phyloP scores from a whole-genome alignment of 2,329 filamentous ascomycete species.

The Hysterium pulicare region DNA sequence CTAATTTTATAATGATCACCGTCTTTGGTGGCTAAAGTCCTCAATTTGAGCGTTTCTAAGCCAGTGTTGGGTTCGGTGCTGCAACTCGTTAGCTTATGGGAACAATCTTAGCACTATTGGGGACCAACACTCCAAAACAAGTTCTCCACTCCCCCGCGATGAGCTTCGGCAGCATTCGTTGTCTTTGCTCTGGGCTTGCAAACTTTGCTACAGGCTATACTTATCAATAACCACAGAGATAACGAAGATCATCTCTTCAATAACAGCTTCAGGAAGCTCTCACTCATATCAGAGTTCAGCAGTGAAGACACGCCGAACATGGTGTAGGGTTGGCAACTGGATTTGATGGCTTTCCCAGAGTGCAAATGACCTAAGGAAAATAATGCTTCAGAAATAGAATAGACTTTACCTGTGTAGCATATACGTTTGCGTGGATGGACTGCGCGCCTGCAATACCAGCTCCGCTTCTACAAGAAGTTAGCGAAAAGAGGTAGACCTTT shows the following conservation, averaged over 20 bases:
- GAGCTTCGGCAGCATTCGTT: conserved; percentile 64
- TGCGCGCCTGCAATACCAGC: conserved; percentile 71
- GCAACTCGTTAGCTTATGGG: background rate
- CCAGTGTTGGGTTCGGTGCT: conserved; percentile 76
- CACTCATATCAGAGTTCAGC: too few relatives aligned
- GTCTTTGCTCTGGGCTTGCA: conserved; percentile 62
- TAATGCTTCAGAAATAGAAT: too few relatives aligned
- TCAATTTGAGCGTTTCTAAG: conserved; percentile 70
- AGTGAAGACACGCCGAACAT: too few relatives aligned
- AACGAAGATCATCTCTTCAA: too few relatives aligned
- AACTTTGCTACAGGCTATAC: conserved; percentile 63
- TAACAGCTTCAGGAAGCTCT: too few relatives aligned
- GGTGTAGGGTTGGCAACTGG: too few relatives aligned
- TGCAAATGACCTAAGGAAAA: too few relatives aligned
- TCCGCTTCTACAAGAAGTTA: conserved; percentile 49
- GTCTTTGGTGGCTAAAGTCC: conserved; percentile 61
- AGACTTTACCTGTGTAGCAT: conserved; percentile 64
- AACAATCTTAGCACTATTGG: too few relatives aligned
- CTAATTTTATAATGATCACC: conserved; percentile 63
- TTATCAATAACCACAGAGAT: background rate
- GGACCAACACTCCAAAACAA: conserved; percentile 66
- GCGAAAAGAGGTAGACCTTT: conserved; percentile 1
- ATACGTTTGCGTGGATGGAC: conserved; percentile 62
- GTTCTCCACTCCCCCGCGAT: conserved; percentile 68
- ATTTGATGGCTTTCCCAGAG: too few relatives aligned